These are phyloP conservation scores for Heritiera fomes DNA, from an alignment of 345 rosid species.

Conservation along the genomic window DNA sequence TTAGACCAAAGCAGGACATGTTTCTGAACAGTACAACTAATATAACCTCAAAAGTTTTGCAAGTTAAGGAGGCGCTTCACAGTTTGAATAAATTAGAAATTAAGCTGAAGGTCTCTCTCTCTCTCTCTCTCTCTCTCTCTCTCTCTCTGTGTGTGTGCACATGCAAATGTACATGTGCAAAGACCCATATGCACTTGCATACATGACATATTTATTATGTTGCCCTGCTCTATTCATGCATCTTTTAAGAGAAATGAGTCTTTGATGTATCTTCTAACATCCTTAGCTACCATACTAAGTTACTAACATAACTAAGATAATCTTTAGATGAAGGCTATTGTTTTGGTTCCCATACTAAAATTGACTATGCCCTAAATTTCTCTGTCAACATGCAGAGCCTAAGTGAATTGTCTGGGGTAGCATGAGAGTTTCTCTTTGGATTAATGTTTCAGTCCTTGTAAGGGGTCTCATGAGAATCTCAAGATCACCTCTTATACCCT, in stretches of 20 bases:
- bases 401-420: not conserved
- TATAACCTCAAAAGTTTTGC: constrained; percentile 38
- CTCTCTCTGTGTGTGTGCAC: not conserved
- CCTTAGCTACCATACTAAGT: not conserved
- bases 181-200: not conserved
- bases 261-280: not conserved
- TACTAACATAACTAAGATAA: not conserved
- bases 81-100: constrained; percentile 71
- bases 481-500: not conserved
- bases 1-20: constrained; percentile 53
- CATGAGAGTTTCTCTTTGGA: not conserved
- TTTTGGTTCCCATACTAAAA: not conserved
- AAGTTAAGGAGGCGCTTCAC: constrained; percentile 55
- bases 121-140: constrained; percentile 23
- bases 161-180: not conserved
- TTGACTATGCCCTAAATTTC: not conserved
- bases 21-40: constrained; percentile 29
- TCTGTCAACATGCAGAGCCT: not conserved
- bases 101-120: constrained; percentile 64
- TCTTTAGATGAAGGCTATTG: not conserved
- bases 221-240: not conserved
- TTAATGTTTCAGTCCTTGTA: too few relatives aligned
- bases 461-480: not conserved
- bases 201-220: not conserved
- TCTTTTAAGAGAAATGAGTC: not conserved